A percentile compares a stretch with the other conserved stretches of the same genome.
Evolutionary conservation across 768 basidiomycete genomes (phyloP).

Genomic region (Kwoniella mangroviensis): DNA sequence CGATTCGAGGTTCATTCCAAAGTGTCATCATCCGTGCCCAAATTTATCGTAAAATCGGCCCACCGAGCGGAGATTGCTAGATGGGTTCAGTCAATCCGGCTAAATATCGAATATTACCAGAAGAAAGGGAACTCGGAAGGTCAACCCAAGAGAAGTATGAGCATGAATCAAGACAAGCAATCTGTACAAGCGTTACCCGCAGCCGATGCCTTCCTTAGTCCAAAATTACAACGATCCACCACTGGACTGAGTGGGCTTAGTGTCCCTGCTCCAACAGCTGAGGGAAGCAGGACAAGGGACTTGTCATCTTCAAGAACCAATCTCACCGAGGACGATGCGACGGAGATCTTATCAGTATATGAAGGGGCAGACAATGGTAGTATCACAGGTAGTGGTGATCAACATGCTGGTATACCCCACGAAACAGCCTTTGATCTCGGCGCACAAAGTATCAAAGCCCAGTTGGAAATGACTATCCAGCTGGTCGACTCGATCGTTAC

Average conservation of each 20-base stretch:
- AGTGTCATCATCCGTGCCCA: conserved; percentile 53
- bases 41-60: conserved; percentile 61
- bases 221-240: conserved; percentile 34
- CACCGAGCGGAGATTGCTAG: conserved; percentile 87
- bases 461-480: conserved; percentile 75
- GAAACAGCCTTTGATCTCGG: conserved; percentile 51
- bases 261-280: not conserved
- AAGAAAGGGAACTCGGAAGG: conserved; percentile 39
- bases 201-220: conserved; percentile 43
- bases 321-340: conserved; percentile 29
- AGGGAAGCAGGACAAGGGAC: conserved; percentile 14
- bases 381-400: conserved; percentile 26
- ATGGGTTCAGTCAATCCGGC: conserved; percentile 77
- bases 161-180: conserved; percentile 23
- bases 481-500: conserved; percentile 64
- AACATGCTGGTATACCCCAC: conserved; percentile 41
- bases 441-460: conserved; percentile 61
- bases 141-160: conserved; percentile 16
- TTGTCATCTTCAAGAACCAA: conserved; percentile 21
- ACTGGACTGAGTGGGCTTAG: conserved; percentile 42
- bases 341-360: conserved; percentile 38
- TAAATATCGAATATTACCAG: conserved; percentile 74
- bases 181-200: conserved; percentile 28
- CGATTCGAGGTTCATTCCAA: conserved; percentile 78
- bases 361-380: conserved; percentile 45